Conservation (phyloP, 23 red algal genomes). For the Gracilaria gracilis region DNA sequence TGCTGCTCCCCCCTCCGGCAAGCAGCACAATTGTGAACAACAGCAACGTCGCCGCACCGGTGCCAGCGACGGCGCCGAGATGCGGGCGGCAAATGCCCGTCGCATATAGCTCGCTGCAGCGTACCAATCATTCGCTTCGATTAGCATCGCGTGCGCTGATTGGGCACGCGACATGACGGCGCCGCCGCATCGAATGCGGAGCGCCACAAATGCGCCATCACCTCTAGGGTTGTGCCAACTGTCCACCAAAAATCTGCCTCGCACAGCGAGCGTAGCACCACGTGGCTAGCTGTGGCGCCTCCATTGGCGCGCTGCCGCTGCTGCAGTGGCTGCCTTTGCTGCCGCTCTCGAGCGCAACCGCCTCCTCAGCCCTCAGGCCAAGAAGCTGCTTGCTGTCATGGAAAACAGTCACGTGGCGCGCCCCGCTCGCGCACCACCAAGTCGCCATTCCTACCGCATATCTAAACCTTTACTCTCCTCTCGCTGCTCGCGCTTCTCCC, state of each 20-base stretch:
- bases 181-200: not conserved
- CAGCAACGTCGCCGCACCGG: not conserved
- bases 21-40: too few relatives aligned
- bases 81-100: slow-evolving; percentile 8
- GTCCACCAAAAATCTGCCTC: not conserved
- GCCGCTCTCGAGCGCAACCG: too few relatives aligned
- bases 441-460: too few relatives aligned
- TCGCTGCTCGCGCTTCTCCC: too few relatives aligned
- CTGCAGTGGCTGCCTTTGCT: too few relatives aligned
- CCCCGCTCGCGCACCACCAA: too few relatives aligned
- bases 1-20: too few relatives aligned
- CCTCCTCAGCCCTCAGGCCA: not conserved
- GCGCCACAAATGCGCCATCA: not conserved
- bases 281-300: not conserved
- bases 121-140: not conserved
- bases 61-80: not conserved
- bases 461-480: too few relatives aligned
- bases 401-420: not conserved
- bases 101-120: not conserved
- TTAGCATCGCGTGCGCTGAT: not conserved
- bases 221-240: slow-evolving; percentile 30
- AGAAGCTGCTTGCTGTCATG: not conserved
- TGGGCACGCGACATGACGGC: not conserved
- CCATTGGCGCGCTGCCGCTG: not conserved
- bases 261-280: not conserved